Evolutionary conservation across 306 rosid species (phyloP).

Genomic region (Cicer pinnatifidum): DNA sequence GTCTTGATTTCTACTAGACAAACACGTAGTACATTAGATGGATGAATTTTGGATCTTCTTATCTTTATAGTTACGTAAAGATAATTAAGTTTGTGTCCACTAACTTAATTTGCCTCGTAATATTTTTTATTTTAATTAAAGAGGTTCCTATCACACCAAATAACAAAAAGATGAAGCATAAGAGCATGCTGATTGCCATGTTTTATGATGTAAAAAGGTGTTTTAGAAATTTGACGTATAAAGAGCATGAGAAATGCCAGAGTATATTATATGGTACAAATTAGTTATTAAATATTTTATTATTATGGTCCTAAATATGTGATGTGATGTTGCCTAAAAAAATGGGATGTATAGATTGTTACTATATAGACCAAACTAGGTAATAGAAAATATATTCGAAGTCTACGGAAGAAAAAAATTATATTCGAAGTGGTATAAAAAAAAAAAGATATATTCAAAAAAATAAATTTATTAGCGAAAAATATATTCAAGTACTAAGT

Average conservation of each 20-base stretch:
- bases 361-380: too few relatives aligned
- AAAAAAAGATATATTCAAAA: too few relatives aligned
- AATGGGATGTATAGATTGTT: too few relatives aligned
- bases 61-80: slow-evolving; percentile 23
- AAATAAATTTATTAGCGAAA: too few relatives aligned
- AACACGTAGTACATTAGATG: background rate
- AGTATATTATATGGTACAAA: too few relatives aligned
- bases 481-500: too few relatives aligned
- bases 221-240: slow-evolving; percentile 1
- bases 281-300: too few relatives aligned
- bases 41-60: background rate
- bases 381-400: too few relatives aligned
- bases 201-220: slow-evolving; percentile 14
- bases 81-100: background rate
- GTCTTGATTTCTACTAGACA: slow-evolving; percentile 28
- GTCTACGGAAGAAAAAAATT: too few relatives aligned
- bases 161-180: background rate
- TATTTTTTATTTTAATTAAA: slow-evolving; percentile 1
- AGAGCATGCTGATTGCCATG: slow-evolving; percentile 43
- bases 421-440: too few relatives aligned
- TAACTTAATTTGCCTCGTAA: slow-evolving; percentile 15
- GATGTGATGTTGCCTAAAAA: too few relatives aligned
- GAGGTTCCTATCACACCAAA: slow-evolving; percentile 19
- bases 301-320: too few relatives aligned
- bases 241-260: slow-evolving; percentile 43